Conservation (phyloP, 2,329 filamentous ascomycete genomes). For the Alternaria sp. region DNA sequence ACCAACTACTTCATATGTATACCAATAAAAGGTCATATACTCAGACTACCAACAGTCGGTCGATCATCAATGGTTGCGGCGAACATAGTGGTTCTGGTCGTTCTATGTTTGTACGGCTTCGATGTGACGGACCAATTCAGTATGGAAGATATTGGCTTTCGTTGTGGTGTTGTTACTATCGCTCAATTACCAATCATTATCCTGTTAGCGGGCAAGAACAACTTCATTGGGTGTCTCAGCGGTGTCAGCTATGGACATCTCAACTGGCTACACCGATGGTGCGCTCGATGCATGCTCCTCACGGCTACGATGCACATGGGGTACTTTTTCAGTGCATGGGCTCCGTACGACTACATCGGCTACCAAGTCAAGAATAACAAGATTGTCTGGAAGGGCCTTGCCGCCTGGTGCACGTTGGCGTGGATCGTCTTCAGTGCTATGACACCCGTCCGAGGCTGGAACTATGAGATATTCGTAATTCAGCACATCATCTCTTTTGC, state of each 20-base stretch:
- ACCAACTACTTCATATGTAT: conserved; percentile 58
- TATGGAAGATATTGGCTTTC: conserved; percentile 66
- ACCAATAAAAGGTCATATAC: conserved; percentile 46
- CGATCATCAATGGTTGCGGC: conserved; percentile 52
- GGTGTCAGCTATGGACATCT: conserved; percentile 73
- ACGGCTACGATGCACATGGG: conserved; percentile 74
- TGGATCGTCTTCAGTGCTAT: conserved; percentile 72
- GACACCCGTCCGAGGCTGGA: conserved; percentile 69
- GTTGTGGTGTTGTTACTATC: conserved; percentile 63
- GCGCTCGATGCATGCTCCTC: conserved; percentile 72
- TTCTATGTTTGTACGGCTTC: conserved; percentile 65
- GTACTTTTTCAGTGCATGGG: conserved; percentile 68
- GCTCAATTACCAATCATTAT: conserved; percentile 65
- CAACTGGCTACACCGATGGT: conserved; percentile 79
- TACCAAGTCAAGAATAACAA: conserved; percentile 68
- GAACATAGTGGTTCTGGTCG: conserved; percentile 62
- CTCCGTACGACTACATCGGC: conserved; percentile 65
- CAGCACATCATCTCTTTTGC: conserved; percentile 72
- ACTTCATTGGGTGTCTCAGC: conserved; percentile 67
- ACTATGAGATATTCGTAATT: conserved; percentile 73
- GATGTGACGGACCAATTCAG: conserved; percentile 59
- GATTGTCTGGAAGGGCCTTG: conserved; percentile 72
- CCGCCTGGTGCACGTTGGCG: conserved; percentile 70
- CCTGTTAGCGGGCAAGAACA: conserved; percentile 64
- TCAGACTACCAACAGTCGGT: conserved; percentile 53